Evolutionary conservation across 495 filamentous ascomycete genomes (phyloP), one percentile per base, ranked within the genome.

Genomic region (Neurospora cerealis): DNA sequence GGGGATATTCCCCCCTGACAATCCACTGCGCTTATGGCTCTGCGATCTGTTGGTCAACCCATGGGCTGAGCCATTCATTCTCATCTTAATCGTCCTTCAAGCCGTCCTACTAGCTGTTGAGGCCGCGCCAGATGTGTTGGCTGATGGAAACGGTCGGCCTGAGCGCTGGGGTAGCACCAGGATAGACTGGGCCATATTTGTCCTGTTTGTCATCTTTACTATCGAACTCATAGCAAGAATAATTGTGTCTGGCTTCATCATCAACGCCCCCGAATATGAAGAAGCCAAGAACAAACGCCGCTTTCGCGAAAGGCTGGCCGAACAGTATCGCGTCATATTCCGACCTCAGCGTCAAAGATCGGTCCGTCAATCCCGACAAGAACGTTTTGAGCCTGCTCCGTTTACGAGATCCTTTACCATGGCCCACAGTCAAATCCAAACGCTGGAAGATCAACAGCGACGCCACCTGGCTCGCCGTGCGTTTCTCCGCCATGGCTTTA

Each of bases 401-500:
- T 91, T 98, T 74, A 81, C 97, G 69, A 88, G 93, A 28, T 91
- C 93, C 1, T 95, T 98, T 76, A 97, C 94, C 39, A 88, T 91
- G 74, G 80, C 69, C 75, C 69, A 78, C 83, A 46, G 86, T 85
- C 28, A 66, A 19, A 66, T 34, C 21, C 88, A 89, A 54, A 89
- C 93, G 72, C 85, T 90, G 71, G 88, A 94, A 70, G 93, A 97
- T 75, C 92, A 93, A 78, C 92, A 93, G 78, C 92, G 95, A 70
- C 83, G 91, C 72, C 89, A 95, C 71, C 88, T 99, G 72, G 96
- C 96, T 39, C 90, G 94, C 73, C 90, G 96, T 72, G 96, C 96
- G 5, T 98, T 97, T 80, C 86, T 99, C 70, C 90, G 96, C 38
- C 96, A 99, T 78, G 92, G 92, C 11, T 98, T 98, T 84, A 98